These are phyloP conservation scores for Eleusine indica DNA, from an alignment of 176 grass and related monocot species.

Conservation along the genomic window DNA sequence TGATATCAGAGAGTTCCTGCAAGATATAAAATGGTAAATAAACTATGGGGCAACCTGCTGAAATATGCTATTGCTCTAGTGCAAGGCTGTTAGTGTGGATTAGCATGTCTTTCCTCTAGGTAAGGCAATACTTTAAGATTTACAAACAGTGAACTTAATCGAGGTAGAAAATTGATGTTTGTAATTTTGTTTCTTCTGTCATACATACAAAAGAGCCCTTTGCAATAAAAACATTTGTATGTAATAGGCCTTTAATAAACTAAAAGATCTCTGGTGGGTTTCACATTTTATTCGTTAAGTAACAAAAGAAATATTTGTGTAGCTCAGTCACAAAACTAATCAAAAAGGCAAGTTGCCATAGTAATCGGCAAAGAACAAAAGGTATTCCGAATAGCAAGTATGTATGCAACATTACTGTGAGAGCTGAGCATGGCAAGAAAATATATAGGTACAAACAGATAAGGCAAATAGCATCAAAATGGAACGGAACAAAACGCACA, in stretches of 20 bases:
- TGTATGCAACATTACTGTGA: neutral
- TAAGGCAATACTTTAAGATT: neutral
- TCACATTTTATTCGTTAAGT: neutral
- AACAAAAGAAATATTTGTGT: neutral
- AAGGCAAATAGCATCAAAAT: neutral
- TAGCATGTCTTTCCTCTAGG: neutral
- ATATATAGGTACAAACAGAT: neutral
- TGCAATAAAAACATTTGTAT: neutral
- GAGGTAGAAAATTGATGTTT: neutral
- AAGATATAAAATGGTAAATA: constrained; percentile 39
- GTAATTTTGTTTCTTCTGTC: neutral
- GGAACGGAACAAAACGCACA: constrained; percentile 51
- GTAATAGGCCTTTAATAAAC: neutral
- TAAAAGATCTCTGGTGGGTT: neutral
- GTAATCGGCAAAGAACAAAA: neutral
- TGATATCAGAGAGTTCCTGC: constrained; percentile 92
- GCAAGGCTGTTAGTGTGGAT: neutral
- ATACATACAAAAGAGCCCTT: neutral
- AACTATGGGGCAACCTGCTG: constrained; percentile 2
- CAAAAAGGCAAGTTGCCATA: neutral
- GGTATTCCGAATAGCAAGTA: constrained; percentile 7
- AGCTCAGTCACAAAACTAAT: neutral
- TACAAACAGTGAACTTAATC: neutral
- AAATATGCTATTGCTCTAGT: neutral
- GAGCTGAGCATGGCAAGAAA: neutral